These are phyloP conservation scores for Rhodotorula paludigena DNA, from an alignment of 768 basidiomycete species.

Conservation along the genomic window DNA sequence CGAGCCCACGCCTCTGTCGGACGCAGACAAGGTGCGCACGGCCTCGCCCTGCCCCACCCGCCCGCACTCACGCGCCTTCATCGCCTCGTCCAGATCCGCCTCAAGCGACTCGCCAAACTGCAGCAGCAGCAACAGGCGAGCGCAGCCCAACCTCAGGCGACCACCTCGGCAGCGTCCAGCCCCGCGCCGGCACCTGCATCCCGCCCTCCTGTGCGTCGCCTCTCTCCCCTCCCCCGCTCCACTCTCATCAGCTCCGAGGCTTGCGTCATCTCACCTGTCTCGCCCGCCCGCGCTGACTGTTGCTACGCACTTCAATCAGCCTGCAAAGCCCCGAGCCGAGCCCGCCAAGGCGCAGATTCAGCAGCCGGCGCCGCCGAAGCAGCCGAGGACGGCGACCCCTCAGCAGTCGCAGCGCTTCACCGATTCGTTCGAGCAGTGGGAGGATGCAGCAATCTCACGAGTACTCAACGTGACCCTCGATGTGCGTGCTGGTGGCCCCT, in stretches of 20 bases:
- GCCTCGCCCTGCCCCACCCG: neutral
- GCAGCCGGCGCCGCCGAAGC: neutral
- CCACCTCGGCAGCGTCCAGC: neutral
- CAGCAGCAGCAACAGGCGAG: slow-evolving; percentile 48
- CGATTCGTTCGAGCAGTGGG: slow-evolving; percentile 61
- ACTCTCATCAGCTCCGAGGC: neutral
- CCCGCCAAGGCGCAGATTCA: neutral
- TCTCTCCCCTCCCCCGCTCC: neutral
- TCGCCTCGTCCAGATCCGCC: slow-evolving; percentile 62
- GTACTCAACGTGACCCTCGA: slow-evolving; percentile 75
- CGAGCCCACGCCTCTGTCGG: slow-evolving; percentile 2
- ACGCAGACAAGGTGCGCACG: slow-evolving; percentile 7
- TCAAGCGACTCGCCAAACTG: slow-evolving; percentile 84
- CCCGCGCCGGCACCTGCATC: neutral
- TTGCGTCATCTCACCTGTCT: neutral
- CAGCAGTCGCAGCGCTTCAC: slow-evolving; percentile 49
- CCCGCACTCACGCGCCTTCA: neutral
- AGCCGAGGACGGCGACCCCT: slow-evolving; percentile 40
- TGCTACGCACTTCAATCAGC: too few relatives aligned
- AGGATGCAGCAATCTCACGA: slow-evolving; percentile 61
- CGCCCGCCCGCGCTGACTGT: neutral
- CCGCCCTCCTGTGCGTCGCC: too few relatives aligned
- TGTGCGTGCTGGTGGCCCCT: slow-evolving; percentile 52
- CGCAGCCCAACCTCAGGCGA: neutral
- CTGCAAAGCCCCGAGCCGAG: neutral